Evolutionary conservation across 2,329 filamentous ascomycete genomes (phyloP).

Genomic region (Aspergillus novoparasiticus): DNA sequence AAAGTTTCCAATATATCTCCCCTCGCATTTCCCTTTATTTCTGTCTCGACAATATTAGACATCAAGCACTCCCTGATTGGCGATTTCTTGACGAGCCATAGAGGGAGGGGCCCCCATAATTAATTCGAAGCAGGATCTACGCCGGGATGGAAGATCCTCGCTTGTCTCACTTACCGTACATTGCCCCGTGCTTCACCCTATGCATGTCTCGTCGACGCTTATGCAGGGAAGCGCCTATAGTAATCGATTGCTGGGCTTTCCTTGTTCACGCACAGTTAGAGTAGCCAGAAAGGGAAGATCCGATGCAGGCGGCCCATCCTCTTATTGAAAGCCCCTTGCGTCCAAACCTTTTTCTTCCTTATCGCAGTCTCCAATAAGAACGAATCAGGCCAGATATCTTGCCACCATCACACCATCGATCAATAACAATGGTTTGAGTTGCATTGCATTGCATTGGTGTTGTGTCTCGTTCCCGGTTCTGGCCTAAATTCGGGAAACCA

Average conservation of each 20-base stretch:
- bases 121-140: slow-evolving; percentile 13
- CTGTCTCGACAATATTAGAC: too few relatives aligned
- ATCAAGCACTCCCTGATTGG: neutral
- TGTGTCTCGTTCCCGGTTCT: slow-evolving; percentile 14
- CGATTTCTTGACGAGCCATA: neutral
- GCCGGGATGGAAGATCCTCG: slow-evolving; percentile 6
- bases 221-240: slow-evolving; percentile 21
- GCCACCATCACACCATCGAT: slow-evolving; percentile 16
- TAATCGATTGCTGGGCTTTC: slow-evolving; percentile 10
- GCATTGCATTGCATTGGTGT: slow-evolving; percentile 28
- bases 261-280: slow-evolving; percentile 10
- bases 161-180: slow-evolving; percentile 19
- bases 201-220: slow-evolving; percentile 13
- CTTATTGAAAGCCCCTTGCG: slow-evolving; percentile 23
- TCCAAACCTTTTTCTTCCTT: slow-evolving; percentile 14
- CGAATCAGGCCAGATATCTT: slow-evolving; percentile 2
- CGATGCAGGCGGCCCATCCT: slow-evolving; percentile 12
- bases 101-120: slow-evolving; percentile 6
- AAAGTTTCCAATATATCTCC: neutral
- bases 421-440: slow-evolving; percentile 26
- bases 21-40: neutral
- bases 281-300: slow-evolving; percentile 13
- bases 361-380: slow-evolving; percentile 14
- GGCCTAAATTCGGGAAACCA: slow-evolving; percentile 13
- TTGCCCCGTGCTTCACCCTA: slow-evolving; percentile 18